Base-by-base conservation (phyloP, 2,329 filamentous ascomycete species). In the Aspergillus intermedius region DNA sequence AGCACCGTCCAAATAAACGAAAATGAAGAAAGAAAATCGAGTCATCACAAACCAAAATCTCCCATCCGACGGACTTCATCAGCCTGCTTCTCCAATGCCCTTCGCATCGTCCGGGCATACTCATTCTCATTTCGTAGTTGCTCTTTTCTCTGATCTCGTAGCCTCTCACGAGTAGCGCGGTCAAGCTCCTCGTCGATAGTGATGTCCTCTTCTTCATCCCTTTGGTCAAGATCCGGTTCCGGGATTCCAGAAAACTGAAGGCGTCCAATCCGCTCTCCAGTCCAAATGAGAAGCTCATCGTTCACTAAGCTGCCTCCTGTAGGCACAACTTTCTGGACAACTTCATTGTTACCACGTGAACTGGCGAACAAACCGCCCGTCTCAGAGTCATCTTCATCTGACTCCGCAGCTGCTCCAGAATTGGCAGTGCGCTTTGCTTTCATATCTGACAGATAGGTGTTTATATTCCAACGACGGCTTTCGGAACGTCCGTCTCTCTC, bases 241-340 rank as follows among this genome's bases (percentile, higher is more conserved):
- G 35, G 42, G 2, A 54, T 53, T 41, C 74, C 69, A 1, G 82
- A 80, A 61, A 87, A 87, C 47, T 72, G 76, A 17, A 94, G 67
- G 49, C 93, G 74, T 0, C 89, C 91, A 42, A 95, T 72, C 54
- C 83, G 84, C 50, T 95, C 89, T 15, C 89, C 91, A 0, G 90
- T 95, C 90, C 90, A 95, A 42, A 95, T 75, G 3, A 95, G 67
- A 10, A 96, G 68, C 58, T 91, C 85, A 59, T 89, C 83, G 44
- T 80, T 68, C 22, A 54, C 62, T 43, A 73, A 59, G 42, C 68
- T 69, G 4, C 59, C 61, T 22, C 69, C 68, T 42, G 80, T 84
- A 2, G 87, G 84, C 2, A 91, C 58, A 40, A 95, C 80, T 64
- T 94, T 94, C 56, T 89, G 80, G 4, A 86, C 88, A 50, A 93